Conservation (phyloP, 2,329 filamentous ascomycete species). For the Cyanodermella asteris region DNA sequence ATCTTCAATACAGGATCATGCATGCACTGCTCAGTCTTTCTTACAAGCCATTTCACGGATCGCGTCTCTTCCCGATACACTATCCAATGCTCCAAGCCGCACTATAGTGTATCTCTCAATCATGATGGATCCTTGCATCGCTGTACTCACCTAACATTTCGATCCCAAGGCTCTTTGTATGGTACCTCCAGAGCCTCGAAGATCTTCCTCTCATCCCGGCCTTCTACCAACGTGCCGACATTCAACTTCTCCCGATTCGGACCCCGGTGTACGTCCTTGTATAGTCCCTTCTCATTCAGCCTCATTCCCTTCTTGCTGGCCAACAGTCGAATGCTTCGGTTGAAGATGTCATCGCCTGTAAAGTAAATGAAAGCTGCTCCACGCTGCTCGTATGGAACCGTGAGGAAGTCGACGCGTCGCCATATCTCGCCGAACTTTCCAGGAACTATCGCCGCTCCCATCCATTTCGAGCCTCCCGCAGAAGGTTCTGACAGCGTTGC, state of each 20-base stretch:
- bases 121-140: no score
- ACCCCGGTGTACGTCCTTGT: conserved; percentile 43
- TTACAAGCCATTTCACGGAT: no score
- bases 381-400: conserved; percentile 58
- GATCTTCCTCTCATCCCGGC: conserved; percentile 52
- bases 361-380: conserved; percentile 87
- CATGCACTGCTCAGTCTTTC: no score
- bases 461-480: conserved; percentile 57
- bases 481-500: conserved; percentile 41
- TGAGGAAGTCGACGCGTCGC: conserved; percentile 65
- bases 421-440: conserved; percentile 30
- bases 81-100: no score
- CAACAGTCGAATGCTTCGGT: conserved; percentile 60
- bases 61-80: no score
- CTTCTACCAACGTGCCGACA: conserved; percentile 51
- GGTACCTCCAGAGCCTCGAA: conserved; percentile 67
- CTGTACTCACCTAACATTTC: no score
- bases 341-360: conserved; percentile 88
- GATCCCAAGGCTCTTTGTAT: no score
- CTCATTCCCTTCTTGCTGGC: conserved; percentile 64
- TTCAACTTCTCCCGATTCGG: conserved; percentile 36
- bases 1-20: no score
- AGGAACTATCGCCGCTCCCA: conserved; percentile 60
- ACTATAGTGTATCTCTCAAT: no score
- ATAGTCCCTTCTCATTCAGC: conserved; percentile 67